Evolutionary conservation across 2,329 filamentous ascomycete genomes (phyloP).

Genomic region (Alternaria metachromatica): DNA sequence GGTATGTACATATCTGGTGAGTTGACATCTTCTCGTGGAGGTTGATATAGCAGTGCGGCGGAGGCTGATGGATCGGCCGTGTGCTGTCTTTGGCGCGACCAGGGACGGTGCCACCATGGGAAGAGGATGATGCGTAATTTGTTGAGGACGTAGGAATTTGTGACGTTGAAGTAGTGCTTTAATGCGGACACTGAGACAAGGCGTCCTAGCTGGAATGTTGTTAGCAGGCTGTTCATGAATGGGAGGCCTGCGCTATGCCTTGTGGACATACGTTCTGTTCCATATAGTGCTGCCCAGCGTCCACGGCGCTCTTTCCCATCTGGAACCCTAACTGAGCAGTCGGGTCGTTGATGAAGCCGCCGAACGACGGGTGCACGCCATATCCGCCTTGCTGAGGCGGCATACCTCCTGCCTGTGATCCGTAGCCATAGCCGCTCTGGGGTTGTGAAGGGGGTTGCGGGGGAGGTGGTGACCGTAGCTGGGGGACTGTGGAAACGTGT

Average conservation of each 20-base stretch:
- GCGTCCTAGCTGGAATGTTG: conserved; percentile 65
- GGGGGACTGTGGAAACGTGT: conserved; percentile 96
- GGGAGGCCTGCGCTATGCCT: neutral
- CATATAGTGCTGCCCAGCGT: conserved; percentile 90
- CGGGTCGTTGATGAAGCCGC: conserved; percentile 94
- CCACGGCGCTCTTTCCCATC: conserved; percentile 89
- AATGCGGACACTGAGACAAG: conserved; percentile 92
- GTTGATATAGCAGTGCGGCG: conserved; percentile 66
- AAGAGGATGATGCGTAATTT: conserved; percentile 95
- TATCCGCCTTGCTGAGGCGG: conserved; percentile 50
- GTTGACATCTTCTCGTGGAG: conserved; percentile 94
- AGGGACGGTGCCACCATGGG: conserved; percentile 96
- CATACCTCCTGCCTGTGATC: conserved; percentile 63
- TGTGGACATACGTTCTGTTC: conserved; percentile 81
- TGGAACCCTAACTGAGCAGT: conserved; percentile 94
- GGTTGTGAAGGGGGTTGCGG: conserved; percentile 74
- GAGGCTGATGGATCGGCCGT: conserved; percentile 21
- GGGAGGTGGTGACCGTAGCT: conserved; percentile 91
- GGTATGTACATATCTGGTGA: conserved; percentile 99
- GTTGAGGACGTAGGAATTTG: conserved; percentile 93
- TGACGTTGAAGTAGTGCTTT: conserved; percentile 99
- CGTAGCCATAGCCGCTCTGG: conserved; percentile 72
- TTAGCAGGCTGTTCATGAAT: neutral
- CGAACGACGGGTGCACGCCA: conserved; percentile 69
- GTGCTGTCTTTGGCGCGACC: conserved; percentile 88